Evolutionary conservation across 176 grass and related monocot species (phyloP).

Genomic region (Zoysia japonica): DNA sequence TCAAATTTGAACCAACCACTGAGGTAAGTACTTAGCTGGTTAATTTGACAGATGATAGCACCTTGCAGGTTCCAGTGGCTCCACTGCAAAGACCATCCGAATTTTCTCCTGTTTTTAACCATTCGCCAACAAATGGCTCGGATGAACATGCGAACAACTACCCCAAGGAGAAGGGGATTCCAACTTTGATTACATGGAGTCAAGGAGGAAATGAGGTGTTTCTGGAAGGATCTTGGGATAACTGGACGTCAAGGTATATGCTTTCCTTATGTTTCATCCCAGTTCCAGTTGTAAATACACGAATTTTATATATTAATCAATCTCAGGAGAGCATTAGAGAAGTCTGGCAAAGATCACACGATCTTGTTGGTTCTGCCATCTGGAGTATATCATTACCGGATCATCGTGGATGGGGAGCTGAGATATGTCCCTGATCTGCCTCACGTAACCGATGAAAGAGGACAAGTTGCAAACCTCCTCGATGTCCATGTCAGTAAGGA

Average conservation of each 20-base stretch:
- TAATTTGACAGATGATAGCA: slow-evolving; percentile 26
- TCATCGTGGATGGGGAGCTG: slow-evolving; percentile 64
- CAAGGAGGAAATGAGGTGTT: slow-evolving; percentile 72
- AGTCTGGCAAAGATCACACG: slow-evolving; percentile 73
- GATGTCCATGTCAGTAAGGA: slow-evolving; percentile 85
- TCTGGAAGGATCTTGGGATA: slow-evolving; percentile 96
- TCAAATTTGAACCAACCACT: too few species aligned
- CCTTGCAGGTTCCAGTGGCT: slow-evolving; percentile 66
- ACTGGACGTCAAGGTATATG: slow-evolving; percentile 76
- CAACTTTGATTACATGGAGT: slow-evolving; percentile 80
- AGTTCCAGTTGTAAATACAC: not conserved
- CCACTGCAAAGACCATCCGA: slow-evolving; percentile 67
- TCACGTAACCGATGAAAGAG: slow-evolving; percentile 58
- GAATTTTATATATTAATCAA: not conserved
- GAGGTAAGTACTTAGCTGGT: not conserved
- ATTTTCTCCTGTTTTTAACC: slow-evolving; percentile 47
- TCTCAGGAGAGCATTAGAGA: slow-evolving; percentile 63
- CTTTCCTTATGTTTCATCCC: not conserved
- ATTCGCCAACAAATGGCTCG: slow-evolving; percentile 51
- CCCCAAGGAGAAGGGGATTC: slow-evolving; percentile 59
- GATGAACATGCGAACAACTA: slow-evolving; percentile 31
- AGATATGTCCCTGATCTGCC: slow-evolving; percentile 65
- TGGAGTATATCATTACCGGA: slow-evolving; percentile 77
- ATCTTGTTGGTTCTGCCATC: slow-evolving; percentile 71
- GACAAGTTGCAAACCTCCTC: slow-evolving; percentile 69